These are phyloP conservation scores for Verticillium nubilum DNA, from an alignment of 2,329 filamentous ascomycete species.

Conservation along the genomic window DNA sequence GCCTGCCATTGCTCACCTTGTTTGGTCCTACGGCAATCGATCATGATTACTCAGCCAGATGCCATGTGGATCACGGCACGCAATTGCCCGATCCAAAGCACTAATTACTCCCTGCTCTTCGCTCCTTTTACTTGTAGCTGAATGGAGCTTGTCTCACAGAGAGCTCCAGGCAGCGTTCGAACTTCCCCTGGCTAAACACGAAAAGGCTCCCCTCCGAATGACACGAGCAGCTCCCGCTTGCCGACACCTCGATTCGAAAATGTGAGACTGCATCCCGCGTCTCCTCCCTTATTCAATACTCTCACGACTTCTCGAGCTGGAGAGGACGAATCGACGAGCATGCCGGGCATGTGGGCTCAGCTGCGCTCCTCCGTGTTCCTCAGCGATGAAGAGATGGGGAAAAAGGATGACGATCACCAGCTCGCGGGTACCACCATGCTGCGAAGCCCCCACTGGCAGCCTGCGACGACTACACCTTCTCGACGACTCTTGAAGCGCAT, in stretches of 20 bases:
- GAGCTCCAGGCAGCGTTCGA: background rate
- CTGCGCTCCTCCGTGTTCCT: constrained; percentile 34
- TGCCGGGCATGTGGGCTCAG: constrained; percentile 28
- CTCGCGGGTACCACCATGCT: constrained; percentile 15
- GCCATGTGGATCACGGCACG: too few relatives aligned
- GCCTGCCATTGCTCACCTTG: too few relatives aligned
- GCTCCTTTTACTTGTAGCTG: too few relatives aligned
- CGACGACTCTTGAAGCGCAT: constrained; percentile 52
- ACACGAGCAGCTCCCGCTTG: background rate
- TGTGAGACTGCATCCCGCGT: background rate
- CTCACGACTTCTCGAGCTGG: background rate
- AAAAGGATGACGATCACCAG: constrained; percentile 54
- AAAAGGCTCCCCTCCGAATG: background rate
- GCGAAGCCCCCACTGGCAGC: constrained; percentile 31
- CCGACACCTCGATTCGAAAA: background rate
- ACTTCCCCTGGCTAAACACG: background rate
- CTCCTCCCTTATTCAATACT: background rate
- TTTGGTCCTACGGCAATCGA: too few relatives aligned
- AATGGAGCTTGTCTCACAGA: background rate
- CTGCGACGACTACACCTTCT: constrained; percentile 33
- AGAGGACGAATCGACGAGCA: constrained; percentile 13
- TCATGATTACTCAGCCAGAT: too few relatives aligned
- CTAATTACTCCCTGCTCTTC: too few relatives aligned
- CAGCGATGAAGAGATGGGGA: constrained; percentile 50
- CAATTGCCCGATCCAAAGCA: too few relatives aligned